Percentiles rank a stretch among this genome's conserved stretches.
Evolutionary conservation across 2,329 filamentous ascomycete genomes (phyloP).

Genomic region (Paradendryphiella salina): DNA sequence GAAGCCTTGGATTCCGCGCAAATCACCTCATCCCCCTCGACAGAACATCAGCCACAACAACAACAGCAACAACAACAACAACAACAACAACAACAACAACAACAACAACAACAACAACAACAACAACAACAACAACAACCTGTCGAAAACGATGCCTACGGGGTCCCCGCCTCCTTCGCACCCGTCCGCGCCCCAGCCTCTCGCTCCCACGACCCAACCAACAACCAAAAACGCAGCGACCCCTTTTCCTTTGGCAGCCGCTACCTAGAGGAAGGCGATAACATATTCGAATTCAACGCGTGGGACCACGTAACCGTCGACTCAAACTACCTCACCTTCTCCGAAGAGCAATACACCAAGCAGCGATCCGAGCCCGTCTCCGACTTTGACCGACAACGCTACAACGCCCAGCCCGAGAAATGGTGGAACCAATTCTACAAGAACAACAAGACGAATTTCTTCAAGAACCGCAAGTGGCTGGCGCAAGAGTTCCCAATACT

Average conservation of each 20-base stretch:
- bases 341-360: slow-evolving; percentile 78
- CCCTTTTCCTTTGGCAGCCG: slow-evolving; percentile 96
- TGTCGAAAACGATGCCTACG: slow-evolving; percentile 51
- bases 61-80: neutral
- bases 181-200: slow-evolving; percentile 54
- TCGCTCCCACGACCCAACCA: slow-evolving; percentile 70
- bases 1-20: neutral
- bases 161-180: slow-evolving; percentile 53
- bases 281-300: slow-evolving; percentile 96
- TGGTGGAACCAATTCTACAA: slow-evolving; percentile 99
- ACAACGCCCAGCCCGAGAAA: slow-evolving; percentile 87
- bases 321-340: slow-evolving; percentile 81
- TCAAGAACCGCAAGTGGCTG: slow-evolving; percentile 98
- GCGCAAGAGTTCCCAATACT: slow-evolving; percentile 93
- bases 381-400: slow-evolving; percentile 89
- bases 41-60: neutral
- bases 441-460: slow-evolving; percentile 96
- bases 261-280: slow-evolving; percentile 77
- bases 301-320: slow-evolving; percentile 99
- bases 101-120: neutral
- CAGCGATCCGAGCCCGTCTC: slow-evolving; percentile 86
- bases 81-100: neutral
- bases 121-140: slow-evolving; percentile 2
- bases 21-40: neutral
- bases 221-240: slow-evolving; percentile 83